Percentiles rank a stretch among this genome's conserved stretches.
Conservation (phyloP, 2,329 filamentous ascomycete species). For the Curvularia hawaiiensis region DNA sequence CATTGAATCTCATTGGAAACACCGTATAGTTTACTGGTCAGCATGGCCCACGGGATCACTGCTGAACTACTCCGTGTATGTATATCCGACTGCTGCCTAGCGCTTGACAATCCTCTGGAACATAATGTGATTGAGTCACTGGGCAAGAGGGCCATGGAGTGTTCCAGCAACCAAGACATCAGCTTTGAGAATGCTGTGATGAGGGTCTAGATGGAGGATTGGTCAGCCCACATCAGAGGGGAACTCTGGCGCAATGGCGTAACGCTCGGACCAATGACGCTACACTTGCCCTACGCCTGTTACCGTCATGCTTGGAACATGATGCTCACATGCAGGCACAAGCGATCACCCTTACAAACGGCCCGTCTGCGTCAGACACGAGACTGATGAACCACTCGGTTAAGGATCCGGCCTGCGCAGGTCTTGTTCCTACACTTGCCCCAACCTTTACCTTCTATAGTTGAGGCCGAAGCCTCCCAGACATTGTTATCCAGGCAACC, state of each 20-base stretch:
- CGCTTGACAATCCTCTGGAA: neutral
- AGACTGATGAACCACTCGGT: constrained; percentile 29
- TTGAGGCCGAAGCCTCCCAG: constrained; percentile 11
- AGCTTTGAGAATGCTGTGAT: neutral
- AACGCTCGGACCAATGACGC: constrained; percentile 18
- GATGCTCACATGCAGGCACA: constrained; percentile 22
- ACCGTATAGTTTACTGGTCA: neutral
- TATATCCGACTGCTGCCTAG: neutral
- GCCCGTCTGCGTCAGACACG: constrained; percentile 22
- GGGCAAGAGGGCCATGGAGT: neutral
- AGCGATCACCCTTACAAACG: constrained; percentile 23
- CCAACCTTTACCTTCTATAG: constrained; percentile 13
- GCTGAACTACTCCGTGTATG: neutral
- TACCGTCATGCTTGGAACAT: constrained; percentile 20
- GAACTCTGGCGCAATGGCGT: neutral
- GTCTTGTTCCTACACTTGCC: neutral
- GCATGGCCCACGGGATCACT: neutral
- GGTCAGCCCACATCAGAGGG: constrained; percentile 2
- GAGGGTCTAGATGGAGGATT: neutral
- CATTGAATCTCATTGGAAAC: neutral
- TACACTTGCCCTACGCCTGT: constrained; percentile 8
- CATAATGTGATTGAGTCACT: neutral
- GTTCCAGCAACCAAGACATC: neutral
- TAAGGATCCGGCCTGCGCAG: constrained; percentile 10
- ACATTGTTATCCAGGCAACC: constrained; percentile 1